Evolutionary conservation across 2,329 filamentous ascomycete species (phyloP), one percentile per base, ranked within the genome.

Genomic region (Fusarium veterinarium): DNA sequence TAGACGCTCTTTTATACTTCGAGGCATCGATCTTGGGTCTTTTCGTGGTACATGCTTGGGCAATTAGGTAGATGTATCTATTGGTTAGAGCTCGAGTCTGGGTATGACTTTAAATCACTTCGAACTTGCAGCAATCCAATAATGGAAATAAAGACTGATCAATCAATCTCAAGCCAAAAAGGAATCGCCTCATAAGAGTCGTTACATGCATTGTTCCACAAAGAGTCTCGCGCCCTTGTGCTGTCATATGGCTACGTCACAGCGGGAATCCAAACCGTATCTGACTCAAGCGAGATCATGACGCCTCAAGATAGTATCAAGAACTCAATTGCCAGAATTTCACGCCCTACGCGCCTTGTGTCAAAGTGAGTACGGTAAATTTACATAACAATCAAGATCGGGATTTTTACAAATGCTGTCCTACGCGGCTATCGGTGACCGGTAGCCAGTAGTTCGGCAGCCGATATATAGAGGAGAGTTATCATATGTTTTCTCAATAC

Each of bases 351-450:
- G 20, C n/a, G 19, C 53, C 53, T 25, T 28, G 14, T 25, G 10
- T 48, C 16, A 33, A 31, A 14, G 16, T 33, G 30, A 52, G 12
- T 37, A 46, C n/a, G 38, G 13, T 7, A 14, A n/a, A n/a, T 31
- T 57, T 12, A 30, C 31, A 57, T 45, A 25, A 33, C 28, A 55
- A 19, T 19, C 20, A 45, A 40, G 7, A 33, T 48, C 19, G 31
- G 13, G 17, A 23, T 20, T 35, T 44, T 37, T 35, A 40, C 25
- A 23, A 12, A 28, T 30, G 28, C 9, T 16, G 25, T 31, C 31
- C 23, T 14, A 53, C 13, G 41, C 65, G 69, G 70, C 69, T 72
- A 44, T 72, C 69, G 70, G 70, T 23, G 37, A 23, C 64, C 51
- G 70, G 56, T 58, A 62, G 55, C 69, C 65, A 40, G 37, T 56